Evolutionary conservation across 371 early-diverging fungal species (phyloP), one percentile per base, ranked within the genome.

Genomic region (Umbelopsis sp.): DNA sequence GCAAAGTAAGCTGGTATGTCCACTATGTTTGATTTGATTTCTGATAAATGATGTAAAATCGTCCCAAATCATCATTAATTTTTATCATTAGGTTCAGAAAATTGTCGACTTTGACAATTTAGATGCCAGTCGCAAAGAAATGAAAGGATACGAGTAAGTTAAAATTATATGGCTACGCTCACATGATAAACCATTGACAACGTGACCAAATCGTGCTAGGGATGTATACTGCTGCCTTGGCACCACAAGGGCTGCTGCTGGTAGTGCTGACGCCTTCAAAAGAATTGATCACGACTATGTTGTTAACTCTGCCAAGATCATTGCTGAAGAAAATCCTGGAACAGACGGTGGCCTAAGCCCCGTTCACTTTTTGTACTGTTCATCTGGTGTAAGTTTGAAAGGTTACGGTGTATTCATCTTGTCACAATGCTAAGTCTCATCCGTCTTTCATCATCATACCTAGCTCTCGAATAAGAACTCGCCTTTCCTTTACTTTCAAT

Each of bases 271-370:
- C 18, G 81, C 76, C 7, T 94, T 93, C 69, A 70, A 75, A 65
- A 86, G 84, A 70, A 89, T 93, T 65, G 94, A 93, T 68, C 93
- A 92, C 65, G 87, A 84, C 37, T 93, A 92, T 53, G 89, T 89
- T 4, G 64, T 92, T 8, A 81, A 87, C 41, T 77, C 91, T 14
- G 91, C 91, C 16, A 88, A 87, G 46, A 65, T 83, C 4, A 77
- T 89, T 53, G 82, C 80, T 50, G 88, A 84, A 80, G 85, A 87
- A 50, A 92, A 91, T 51, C 74, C 78, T 41, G 46, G 65, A n/a
- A 6, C 52, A 4, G 73, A 75, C 41, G 72, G 71, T 41, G 73
- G 76, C 2, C 63, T 77, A 2, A 74, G 80, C 37, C 80, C 81
- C 44, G 82, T 87, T 9, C 91, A 91, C 68, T 92, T 86, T 66